Percentiles rank a stretch among this genome's conserved stretches.
phyloP scores from a whole-genome alignment of 2,329 filamentous ascomycete genomes.

The Aspergillus udagawae region DNA sequence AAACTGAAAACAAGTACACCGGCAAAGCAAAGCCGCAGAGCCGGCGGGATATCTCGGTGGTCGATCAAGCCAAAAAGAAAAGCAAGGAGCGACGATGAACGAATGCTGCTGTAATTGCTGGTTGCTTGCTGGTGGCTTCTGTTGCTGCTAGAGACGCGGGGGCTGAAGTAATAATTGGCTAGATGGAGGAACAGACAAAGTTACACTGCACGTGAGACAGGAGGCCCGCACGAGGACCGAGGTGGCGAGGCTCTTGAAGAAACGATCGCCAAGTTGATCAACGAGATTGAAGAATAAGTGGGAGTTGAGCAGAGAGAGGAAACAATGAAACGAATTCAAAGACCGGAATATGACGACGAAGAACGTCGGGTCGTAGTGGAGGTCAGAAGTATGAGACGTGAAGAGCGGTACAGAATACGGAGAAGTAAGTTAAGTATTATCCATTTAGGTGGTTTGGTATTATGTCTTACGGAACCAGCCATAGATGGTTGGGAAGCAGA shows the following conservation, averaged over 20 bases:
- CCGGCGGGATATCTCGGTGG: conserved; percentile 2
- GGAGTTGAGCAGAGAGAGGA: background rate
- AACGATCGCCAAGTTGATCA: conserved; percentile 2
- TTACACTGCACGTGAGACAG: background rate
- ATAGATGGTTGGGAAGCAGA: background rate
- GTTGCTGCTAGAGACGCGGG: conserved; percentile 8
- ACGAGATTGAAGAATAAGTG: background rate
- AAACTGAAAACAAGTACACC: conserved; percentile 2
- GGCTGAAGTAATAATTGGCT: conserved; percentile 14
- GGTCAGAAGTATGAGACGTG: no score
- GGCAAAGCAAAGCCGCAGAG: conserved; percentile 1
- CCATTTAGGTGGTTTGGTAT: no score
- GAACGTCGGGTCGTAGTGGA: no score
- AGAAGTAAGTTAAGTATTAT: no score
- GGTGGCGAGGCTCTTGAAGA: background rate
- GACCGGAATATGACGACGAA: no score
- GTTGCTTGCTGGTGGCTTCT: background rate
- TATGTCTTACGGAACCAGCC: no score
- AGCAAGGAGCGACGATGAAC: conserved; percentile 7
- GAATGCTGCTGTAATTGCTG: background rate
- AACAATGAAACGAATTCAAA: background rate
- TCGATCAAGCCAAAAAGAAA: conserved; percentile 8
- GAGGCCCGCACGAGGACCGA: background rate
- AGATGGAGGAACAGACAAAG: background rate
- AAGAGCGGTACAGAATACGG: no score